Evolutionary conservation across 1,139 yeast genomes (phyloP).

Genomic region (Meyerozyma athensensis): DNA sequence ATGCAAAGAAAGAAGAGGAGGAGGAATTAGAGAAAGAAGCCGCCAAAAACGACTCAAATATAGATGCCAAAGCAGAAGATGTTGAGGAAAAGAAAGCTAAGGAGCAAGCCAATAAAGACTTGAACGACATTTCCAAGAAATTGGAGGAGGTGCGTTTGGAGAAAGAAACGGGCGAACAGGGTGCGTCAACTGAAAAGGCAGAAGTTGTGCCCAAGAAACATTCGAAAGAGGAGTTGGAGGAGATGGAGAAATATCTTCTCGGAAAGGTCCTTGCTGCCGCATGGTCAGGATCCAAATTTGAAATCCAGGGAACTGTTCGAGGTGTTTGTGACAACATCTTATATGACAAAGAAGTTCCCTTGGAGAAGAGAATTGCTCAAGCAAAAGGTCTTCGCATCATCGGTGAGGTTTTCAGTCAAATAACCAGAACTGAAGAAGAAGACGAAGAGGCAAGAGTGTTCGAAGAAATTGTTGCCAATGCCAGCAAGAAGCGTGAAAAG

Average conservation of each 20-base stretch:
- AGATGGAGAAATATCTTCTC: constrained; percentile 78
- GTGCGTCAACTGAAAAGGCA: constrained; percentile 9
- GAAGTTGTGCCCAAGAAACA: constrained; percentile 45
- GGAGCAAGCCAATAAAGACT: constrained; percentile 42
- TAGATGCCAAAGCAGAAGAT: constrained; percentile 4
- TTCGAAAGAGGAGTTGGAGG: constrained; percentile 76
- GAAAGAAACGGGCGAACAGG: constrained; percentile 5
- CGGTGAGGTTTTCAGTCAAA: constrained; percentile 66
- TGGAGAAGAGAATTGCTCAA: constrained; percentile 58
- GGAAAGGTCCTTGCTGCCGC: constrained; percentile 94
- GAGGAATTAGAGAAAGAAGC: constrained; percentile 22
- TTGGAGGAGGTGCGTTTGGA: constrained; percentile 4
- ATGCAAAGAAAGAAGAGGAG: constrained; percentile 38
- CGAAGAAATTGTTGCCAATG: constrained; percentile 89
- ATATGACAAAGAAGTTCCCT: constrained; percentile 54
- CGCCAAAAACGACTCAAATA: constrained; percentile 14
- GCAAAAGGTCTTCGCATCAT: constrained; percentile 74
- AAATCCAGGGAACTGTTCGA: constrained; percentile 81
- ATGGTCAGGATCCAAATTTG: constrained; percentile 91
- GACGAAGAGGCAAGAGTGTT: constrained; percentile 88
- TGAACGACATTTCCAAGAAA: constrained; percentile 14
- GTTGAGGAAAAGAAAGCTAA: constrained; percentile 16
- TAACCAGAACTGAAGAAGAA: constrained; percentile 74
- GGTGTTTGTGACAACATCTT: constrained; percentile 80
- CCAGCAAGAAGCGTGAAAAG: constrained; percentile 72